Percentiles rank a stretch among this genome's conserved stretches.
Evolutionary conservation across 768 basidiomycete species (phyloP).

Genomic region (Mycena filopes): DNA sequence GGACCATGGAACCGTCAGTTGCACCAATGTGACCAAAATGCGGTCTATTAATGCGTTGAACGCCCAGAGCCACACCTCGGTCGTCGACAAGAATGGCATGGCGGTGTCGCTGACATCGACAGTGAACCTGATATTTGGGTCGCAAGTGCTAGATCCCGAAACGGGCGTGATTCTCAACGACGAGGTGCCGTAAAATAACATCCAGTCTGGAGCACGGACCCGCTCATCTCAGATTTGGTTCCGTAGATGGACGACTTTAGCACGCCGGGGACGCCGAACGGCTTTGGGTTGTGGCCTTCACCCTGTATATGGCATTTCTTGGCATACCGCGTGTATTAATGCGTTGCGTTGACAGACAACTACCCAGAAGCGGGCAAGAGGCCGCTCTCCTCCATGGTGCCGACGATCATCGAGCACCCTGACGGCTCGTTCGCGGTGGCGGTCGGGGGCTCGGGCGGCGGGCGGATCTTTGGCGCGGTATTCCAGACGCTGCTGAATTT

Average conservation of each 20-base stretch:
- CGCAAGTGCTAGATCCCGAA: constrained; percentile 83
- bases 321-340: not conserved
- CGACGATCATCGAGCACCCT: constrained; percentile 81
- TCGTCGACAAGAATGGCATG: constrained; percentile 87
- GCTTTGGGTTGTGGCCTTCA: constrained; percentile 84
- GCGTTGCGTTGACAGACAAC: constrained; percentile 67
- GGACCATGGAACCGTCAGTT: constrained; percentile 89
- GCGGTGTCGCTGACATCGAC: constrained; percentile 90
- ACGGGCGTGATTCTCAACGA: constrained; percentile 94
- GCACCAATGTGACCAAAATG: not conserved
- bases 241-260: constrained; percentile 95
- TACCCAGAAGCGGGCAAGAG: constrained; percentile 91
- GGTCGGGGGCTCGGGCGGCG: constrained; percentile 89
- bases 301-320: constrained; percentile 65
- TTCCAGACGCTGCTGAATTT: constrained; percentile 84
- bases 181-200: constrained; percentile 56
- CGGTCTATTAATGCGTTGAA: not conserved
- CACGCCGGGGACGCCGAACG: constrained; percentile 83
- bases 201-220: too few relatives aligned
- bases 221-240: too few relatives aligned
- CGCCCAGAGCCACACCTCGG: constrained; percentile 82
- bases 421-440: constrained; percentile 80
- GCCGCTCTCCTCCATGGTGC: constrained; percentile 86
- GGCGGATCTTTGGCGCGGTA: constrained; percentile 82
- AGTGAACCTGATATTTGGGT: constrained; percentile 91